Base-by-base conservation (phyloP, 2,329 filamentous ascomycete genomes). In the Diaporthe ilicicola region DNA sequence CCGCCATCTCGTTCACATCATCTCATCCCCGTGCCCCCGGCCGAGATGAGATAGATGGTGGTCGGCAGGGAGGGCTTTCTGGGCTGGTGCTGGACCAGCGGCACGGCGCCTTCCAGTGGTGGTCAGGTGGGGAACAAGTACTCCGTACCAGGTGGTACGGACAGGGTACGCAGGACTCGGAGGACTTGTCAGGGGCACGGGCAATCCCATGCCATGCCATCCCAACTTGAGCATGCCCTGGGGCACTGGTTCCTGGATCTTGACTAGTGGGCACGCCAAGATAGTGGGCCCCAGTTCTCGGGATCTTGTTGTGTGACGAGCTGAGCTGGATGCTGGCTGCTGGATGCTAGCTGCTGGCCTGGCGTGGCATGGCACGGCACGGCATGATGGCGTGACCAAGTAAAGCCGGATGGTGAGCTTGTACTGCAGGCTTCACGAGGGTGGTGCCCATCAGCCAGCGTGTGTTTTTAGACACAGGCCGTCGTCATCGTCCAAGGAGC, bases 1-100 rank as follows among this genome's bases (percentile, higher is more conserved):
- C 59, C 59, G 59, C 59, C 59, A 62, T 62, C 59, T 62, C 42
- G 59, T 62, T 62, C 59, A 62, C 59, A 62, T 62, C 59, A 62
- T 9, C 22, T 62, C 39, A 62, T 62, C 22, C 42, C 59, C 59
- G 59, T 62, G 59, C 19, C 59, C 59, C 59, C 59, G 59, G 59
- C 59, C 59, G 59, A 62, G 59, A 62, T 62, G 59, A 62, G 59
- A 62, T 62, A 62, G 59, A 62, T 62, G 59, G 48, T 48, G 59
- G 59, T 62, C 59, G 59, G 42, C 59, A 62, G 59, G 59, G 59
- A 62, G 59, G 42, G n/a, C 42, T 17, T 24, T 22, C 42, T 62
- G 59, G 59, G 59, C 59, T 62, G 59, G 59, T 62, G 59, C 59
- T 62, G 48, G 59, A 62, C 42, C 42, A 62, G 32, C 59, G 59